Base-by-base conservation (phyloP, 2,329 filamentous ascomycete species). In the Neofusicoccum laricinum region DNA sequence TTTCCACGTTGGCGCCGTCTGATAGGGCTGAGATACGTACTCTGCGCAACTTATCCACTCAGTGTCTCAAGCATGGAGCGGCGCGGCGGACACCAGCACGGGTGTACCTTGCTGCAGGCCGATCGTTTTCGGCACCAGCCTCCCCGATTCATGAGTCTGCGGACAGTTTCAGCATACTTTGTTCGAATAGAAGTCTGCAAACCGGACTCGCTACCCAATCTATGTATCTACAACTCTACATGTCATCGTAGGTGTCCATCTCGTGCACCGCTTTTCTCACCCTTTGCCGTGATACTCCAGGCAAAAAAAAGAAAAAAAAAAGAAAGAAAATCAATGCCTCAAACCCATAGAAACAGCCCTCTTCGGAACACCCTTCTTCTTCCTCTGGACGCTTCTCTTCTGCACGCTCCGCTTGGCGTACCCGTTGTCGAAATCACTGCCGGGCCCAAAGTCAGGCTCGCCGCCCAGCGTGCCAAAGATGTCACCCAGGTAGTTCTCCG, bases 401-500 rank as follows among this genome's bases (percentile, higher is more conserved):
- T 45, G 17, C 15, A 64, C 15, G 12, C 66, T 41, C 64, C 65
- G 67, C 66, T 67, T 68, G 10, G 17, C 30, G 64, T 10, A 51
- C 1, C 48, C 69, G 14, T 68, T 66, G 14, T 67, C 61, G 48
- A 73, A 69, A 3, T 61, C 66, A 65, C 80, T 83, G 0, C 83
- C 84, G 0, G 82, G 82, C 0, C 88, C 88, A 73, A 90, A 91
- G 71, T 90, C 86, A 0, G 88, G 88, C 45, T 76, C 73, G 1
- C 88, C 88, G 1, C 88, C 88, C 3, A 92, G 76, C 10, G 84
- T 88, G 14, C 88, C 89, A 68, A 91, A 88, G 62, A 91, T 86
- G 70, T 91, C 88, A 3, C 89, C 88, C 32, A 91, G 77, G 71
- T 91, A 91, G 69, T 91, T 90, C 2, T 73, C 77, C 0, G 88